Evolutionary conservation across 768 basidiomycete genomes (phyloP).

Genomic region (Tylopilus sp.): DNA sequence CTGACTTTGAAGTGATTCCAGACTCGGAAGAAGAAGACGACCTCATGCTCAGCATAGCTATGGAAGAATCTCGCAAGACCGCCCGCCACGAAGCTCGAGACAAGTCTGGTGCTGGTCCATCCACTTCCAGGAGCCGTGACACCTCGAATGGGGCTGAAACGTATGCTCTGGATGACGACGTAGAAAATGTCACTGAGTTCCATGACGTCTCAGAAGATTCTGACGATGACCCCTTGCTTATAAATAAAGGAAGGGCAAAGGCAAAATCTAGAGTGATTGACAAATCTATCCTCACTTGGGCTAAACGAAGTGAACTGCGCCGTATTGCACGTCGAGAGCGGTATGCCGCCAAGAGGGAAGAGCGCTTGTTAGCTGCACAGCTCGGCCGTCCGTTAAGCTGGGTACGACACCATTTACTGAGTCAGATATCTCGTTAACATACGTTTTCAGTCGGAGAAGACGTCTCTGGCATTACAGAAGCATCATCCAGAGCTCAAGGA

Average conservation of each 20-base stretch:
- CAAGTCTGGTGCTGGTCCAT: slow-evolving; percentile 32
- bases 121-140: slow-evolving; percentile 40
- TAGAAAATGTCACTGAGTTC: slow-evolving; percentile 5
- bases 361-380: slow-evolving; percentile 46
- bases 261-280: slow-evolving; percentile 19
- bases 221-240: slow-evolving; percentile 17
- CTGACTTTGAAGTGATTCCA: slow-evolving; percentile 49
- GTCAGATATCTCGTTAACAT: slow-evolving; percentile 7
- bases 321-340: slow-evolving; percentile 20
- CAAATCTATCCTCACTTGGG: slow-evolving; percentile 2
- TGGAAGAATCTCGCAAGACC: slow-evolving; percentile 49
- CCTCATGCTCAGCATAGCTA: slow-evolving; percentile 55
- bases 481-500: slow-evolving; percentile 78
- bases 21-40: slow-evolving; percentile 35
- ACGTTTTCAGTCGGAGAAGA: slow-evolving; percentile 63
- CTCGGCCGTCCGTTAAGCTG: slow-evolving; percentile 75
- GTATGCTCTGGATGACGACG: slow-evolving; percentile 7
- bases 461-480: slow-evolving; percentile 55
- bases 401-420: slow-evolving; percentile 37
- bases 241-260: slow-evolving; percentile 35
- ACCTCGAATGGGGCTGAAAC: slow-evolving; percentile 28
- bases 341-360: slow-evolving; percentile 41
- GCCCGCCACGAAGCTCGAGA: slow-evolving; percentile 26
- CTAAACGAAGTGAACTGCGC: slow-evolving; percentile 7
- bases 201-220: slow-evolving; percentile 12